Base-by-base conservation (phyloP, 306 rosid genomes). In the Myrica gale region DNA sequence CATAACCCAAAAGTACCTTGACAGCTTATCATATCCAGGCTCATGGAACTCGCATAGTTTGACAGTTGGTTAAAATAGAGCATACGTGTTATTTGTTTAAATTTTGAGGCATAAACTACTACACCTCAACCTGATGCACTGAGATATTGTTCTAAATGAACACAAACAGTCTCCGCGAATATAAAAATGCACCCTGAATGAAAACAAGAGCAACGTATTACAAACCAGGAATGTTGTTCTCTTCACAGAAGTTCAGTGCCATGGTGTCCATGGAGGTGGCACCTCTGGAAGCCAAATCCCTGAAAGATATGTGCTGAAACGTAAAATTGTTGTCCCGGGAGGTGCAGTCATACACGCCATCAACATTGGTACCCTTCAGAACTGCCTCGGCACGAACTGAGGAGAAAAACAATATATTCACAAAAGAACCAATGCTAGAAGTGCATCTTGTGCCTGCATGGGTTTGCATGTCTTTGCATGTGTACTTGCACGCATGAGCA, bases 161-260 rank as follows among this genome's bases (percentile, higher is more conserved):
- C 21, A 55, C 63, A 57, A 71, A 62, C 71, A 3, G 60, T 69
- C 54, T 66, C 7, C 39, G 6, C 58, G 41, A 26, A 54, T 46
- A 37, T 41, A 57, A 72, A 72, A 21, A 15, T 42, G 43, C 20
- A 44, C 11, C 51, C 44, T 32, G 12, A 45, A 69, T 43, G 72
- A 66, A 11, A 72, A 21, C 55, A 43, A 72, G 39, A 19, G 56
- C 51, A 73, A 50, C 9, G 7, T 63, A 39, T 73, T 70, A 84
- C 90, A 78, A 83, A 89, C 93, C 93, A n/a, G 93, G 90, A 85
- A 87, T 79, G 47, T 78, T 77, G 82, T 89, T 85, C 76, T 87
- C 93, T 75, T 89, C 90, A 20, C 93, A 89, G 66, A 76, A 85
- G 56, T 85, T 85, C 58, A 89, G 78, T 20, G 93, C 90, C 54